Conservation (phyloP, 1,284 basidiomycete species). For the Ganoderma multipileum region DNA sequence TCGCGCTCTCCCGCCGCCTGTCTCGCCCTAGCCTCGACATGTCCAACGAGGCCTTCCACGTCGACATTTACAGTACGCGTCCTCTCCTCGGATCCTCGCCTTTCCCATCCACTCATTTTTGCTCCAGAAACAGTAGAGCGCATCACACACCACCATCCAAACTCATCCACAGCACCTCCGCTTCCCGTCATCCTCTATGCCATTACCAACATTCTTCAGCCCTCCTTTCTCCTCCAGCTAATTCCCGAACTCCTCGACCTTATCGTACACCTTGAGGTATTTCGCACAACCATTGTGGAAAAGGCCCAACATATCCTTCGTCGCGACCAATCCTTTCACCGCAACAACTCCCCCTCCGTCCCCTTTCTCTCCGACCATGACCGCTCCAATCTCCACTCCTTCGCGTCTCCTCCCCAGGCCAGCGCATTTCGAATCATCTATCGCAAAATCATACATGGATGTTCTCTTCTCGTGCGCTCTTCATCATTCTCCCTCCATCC, state of each 20-base stretch:
- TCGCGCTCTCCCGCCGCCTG: background rate
- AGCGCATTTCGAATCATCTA: slow-evolving; percentile 19
- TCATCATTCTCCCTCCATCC: background rate
- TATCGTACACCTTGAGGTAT: slow-evolving; percentile 24
- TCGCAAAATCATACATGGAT: slow-evolving; percentile 25
- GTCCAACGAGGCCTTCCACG: slow-evolving; percentile 9
- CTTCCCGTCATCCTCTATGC: slow-evolving; percentile 25
- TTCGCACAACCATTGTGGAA: slow-evolving; percentile 12
- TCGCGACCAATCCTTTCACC: background rate
- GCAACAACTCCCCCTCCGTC: background rate
- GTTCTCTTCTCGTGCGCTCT: slow-evolving; percentile 19
- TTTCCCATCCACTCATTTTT: background rate
- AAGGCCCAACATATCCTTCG: slow-evolving; percentile 11
- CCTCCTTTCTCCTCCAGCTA: slow-evolving; percentile 16
- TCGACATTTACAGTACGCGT: slow-evolving; percentile 17
- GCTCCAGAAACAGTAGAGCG: background rate
- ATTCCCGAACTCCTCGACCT: slow-evolving; percentile 27
- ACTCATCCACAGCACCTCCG: slow-evolving; percentile 19
- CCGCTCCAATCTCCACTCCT: background rate
- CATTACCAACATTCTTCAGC: slow-evolving; percentile 27
- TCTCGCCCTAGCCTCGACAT: slow-evolving; percentile 3
- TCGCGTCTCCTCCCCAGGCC: slow-evolving; percentile 1
- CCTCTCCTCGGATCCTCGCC: background rate
- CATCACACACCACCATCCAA: slow-evolving; percentile 4
- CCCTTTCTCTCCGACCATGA: background rate